These are phyloP conservation scores for Dioscorea alata DNA, from an alignment of 106 monocot species.

Conservation along the genomic window DNA sequence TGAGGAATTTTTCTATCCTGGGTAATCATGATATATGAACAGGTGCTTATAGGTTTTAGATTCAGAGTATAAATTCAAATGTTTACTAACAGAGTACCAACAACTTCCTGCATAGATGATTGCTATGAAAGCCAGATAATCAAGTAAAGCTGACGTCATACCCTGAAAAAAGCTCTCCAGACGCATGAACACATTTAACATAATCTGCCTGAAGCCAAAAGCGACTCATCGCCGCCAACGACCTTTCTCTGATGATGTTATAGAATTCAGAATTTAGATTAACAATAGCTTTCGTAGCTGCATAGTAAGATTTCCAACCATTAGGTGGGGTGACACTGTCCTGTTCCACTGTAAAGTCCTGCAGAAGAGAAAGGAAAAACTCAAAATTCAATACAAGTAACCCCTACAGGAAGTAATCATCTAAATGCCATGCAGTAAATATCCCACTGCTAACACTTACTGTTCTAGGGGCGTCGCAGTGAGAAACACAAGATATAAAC, in stretches of 20 bases:
- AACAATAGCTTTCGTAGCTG: conserved; percentile 81
- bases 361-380: conserved; percentile 3
- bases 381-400: background rate
- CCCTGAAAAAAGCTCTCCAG: conserved; percentile 80
- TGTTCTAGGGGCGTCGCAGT: no score
- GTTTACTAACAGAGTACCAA: no score
- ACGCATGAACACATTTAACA: conserved; percentile 89
- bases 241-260: conserved; percentile 73
- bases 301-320: conserved; percentile 98
- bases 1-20: no score
- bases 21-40: no score
- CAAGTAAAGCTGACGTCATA: conserved; percentile 22
- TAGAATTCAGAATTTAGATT: conserved; percentile 80
- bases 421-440: no score
- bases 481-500: no score
- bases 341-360: conserved; percentile 94
- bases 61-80: no score
- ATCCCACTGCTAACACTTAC: no score
- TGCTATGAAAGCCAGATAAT: background rate
- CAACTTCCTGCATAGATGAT: no score
- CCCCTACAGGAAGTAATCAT: background rate
- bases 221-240: conserved; percentile 62
- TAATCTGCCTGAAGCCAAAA: conserved; percentile 94
- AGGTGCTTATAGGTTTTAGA: no score
- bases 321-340: conserved; percentile 59